These are phyloP conservation scores for Streptanthus diversifolius DNA, from an alignment of 345 rosid species.

Conservation along the genomic window DNA sequence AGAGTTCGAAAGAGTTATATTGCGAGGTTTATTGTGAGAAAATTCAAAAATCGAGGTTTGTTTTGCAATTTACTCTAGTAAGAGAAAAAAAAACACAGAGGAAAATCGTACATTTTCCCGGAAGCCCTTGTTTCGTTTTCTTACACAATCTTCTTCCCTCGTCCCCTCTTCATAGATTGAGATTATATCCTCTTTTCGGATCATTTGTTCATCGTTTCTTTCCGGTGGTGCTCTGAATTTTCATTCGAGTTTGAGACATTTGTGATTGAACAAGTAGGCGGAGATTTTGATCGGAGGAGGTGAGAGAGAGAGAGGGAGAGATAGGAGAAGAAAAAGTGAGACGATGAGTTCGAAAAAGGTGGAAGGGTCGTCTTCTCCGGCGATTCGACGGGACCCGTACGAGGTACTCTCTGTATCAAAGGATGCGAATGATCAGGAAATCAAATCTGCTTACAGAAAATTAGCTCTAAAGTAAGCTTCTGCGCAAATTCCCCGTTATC, in stretches of 20 bases:
- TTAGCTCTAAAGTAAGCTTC: slow-evolving; percentile 86
- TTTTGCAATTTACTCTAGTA: background rate
- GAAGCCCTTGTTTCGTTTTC: slow-evolving; percentile 14
- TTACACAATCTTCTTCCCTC: slow-evolving; percentile 2
- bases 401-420: slow-evolving; percentile 82
- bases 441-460: slow-evolving; percentile 91
- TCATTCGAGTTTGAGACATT: background rate
- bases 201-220: background rate
- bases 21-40: too few species aligned
- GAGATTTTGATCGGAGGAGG: background rate
- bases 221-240: background rate
- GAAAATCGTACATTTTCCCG: background rate
- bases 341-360: slow-evolving; percentile 54
- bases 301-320: slow-evolving; percentile 2
- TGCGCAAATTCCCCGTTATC: background rate
- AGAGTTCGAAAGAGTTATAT: too few species aligned
- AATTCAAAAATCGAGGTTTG: background rate
- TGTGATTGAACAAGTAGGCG: background rate
- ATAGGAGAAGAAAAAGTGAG: background rate
- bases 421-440: slow-evolving; percentile 90
- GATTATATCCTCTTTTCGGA: slow-evolving; percentile 13
- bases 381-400: slow-evolving; percentile 75
- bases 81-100: background rate
- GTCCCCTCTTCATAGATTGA: background rate
- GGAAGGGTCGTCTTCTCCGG: slow-evolving; percentile 75